Conservation (phyloP, 441 rosid species). For the Populus hybrid region DNA sequence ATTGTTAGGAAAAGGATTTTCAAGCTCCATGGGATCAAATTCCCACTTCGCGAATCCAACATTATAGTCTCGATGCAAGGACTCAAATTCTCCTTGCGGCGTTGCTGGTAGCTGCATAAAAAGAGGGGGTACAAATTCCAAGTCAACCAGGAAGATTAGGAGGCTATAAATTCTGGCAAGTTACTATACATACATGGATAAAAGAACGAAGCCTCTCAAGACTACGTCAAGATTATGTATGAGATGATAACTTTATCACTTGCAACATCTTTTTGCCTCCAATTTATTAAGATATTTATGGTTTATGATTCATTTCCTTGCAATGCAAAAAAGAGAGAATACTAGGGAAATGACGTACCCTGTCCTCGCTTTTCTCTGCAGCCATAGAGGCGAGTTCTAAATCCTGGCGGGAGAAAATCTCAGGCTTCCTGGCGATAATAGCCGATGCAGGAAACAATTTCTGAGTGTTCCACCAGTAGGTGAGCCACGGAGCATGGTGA, state of each 20-base stretch:
- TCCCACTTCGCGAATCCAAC: constrained; percentile 74
- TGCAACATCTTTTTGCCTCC: neutral
- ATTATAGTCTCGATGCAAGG: constrained; percentile 51
- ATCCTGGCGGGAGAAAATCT: no score
- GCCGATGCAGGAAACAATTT: no score
- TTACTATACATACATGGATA: neutral
- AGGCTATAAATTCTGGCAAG: neutral
- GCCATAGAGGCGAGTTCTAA: constrained; percentile 16
- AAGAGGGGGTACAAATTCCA: neutral
- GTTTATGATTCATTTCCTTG: neutral
- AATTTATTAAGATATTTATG: no score
- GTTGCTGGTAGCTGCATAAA: constrained; percentile 24
- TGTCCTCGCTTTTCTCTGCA: neutral
- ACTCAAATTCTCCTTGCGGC: constrained; percentile 76
- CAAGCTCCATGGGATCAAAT: constrained; percentile 63
- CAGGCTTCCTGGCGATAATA: no score
- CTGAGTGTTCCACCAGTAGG: no score
- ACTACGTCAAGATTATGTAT: neutral
- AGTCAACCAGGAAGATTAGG: neutral
- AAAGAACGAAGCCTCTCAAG: neutral
- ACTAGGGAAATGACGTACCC: neutral
- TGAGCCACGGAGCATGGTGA: no score
- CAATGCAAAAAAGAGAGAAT: neutral
- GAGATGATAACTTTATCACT: neutral
- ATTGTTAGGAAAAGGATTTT: constrained; percentile 52